phyloP scores from a whole-genome alignment of 2,329 filamentous ascomycete species.

The Sporothrix globosa region DNA sequence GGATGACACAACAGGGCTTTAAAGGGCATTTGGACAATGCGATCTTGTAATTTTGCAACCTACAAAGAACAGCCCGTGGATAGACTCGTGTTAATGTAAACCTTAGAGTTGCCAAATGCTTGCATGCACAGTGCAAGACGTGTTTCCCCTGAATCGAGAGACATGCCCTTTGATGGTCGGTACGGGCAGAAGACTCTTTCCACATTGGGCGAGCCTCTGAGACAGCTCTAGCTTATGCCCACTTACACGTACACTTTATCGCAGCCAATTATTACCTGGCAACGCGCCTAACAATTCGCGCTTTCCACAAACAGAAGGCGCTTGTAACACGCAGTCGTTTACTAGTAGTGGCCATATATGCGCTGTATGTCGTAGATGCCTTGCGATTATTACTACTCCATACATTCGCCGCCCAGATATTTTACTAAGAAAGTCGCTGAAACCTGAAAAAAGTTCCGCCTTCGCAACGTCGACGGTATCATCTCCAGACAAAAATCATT shows the following conservation, averaged over 20 bases:
- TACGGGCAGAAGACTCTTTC: not conserved
- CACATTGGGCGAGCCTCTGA: conserved; percentile 6
- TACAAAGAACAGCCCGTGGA: not conserved
- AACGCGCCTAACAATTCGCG: conserved; percentile 20
- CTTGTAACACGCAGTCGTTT: conserved; percentile 13
- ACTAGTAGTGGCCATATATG: not conserved
- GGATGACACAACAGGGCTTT: not conserved
- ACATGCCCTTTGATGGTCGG: not conserved
- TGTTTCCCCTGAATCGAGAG: conserved; percentile 4
- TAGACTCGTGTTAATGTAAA: not conserved
- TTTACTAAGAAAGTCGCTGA: conserved; percentile 27
- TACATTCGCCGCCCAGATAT: conserved; percentile 15
- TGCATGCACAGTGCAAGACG: not conserved
- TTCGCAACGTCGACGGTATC: conserved; percentile 25
- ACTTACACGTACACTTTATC: conserved; percentile 18
- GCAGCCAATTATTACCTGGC: conserved; percentile 21
- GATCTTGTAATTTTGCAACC: not conserved
- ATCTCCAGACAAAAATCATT: conserved; percentile 2
- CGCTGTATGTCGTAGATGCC: conserved; percentile 19
- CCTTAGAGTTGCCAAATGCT: not conserved
- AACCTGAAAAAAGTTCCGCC: conserved; percentile 30
- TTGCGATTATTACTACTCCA: not conserved
- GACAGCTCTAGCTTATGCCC: not conserved
- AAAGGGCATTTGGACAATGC: not conserved
- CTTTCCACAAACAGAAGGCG: conserved; percentile 30